phyloP scores from a whole-genome alignment of 2,329 filamentous ascomycete species.

The Hypoxylon sp. region DNA sequence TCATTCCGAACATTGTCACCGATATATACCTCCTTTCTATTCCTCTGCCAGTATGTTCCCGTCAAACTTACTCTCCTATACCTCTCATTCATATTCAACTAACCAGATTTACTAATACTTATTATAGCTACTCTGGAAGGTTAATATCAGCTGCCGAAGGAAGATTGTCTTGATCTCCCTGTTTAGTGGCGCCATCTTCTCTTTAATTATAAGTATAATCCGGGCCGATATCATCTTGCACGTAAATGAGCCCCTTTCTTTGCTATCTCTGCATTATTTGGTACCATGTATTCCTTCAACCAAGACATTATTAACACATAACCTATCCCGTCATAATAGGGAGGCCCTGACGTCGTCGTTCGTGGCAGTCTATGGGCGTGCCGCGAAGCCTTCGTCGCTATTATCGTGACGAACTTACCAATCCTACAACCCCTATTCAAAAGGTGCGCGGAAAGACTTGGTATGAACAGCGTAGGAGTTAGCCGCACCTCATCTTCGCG shows the following conservation, averaged over 20 bases:
- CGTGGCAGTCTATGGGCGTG: constrained; percentile 54
- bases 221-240: constrained; percentile 60
- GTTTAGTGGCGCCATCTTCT: constrained; percentile 65
- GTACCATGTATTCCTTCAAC: neutral
- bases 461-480: constrained; percentile 16
- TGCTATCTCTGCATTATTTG: neutral
- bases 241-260: neutral
- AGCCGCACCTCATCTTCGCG: neutral
- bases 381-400: constrained; percentile 59
- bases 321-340: constrained; percentile 13
- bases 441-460: constrained; percentile 33
- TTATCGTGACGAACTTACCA: constrained; percentile 57
- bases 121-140: constrained; percentile 61
- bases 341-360: constrained; percentile 42
- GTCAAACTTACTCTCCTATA: neutral
- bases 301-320: neutral
- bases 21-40: constrained; percentile 65
- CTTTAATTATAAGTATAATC: constrained; percentile 64
- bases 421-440: constrained; percentile 47
- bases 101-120: neutral
- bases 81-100: neutral
- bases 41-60: constrained; percentile 58
- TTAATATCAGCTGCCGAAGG: constrained; percentile 57
- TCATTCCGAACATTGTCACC: constrained; percentile 62
- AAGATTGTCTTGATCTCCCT: constrained; percentile 63